Base-by-base conservation (phyloP, 148 eudicot species). In the Amaranthus cruentus region DNA sequence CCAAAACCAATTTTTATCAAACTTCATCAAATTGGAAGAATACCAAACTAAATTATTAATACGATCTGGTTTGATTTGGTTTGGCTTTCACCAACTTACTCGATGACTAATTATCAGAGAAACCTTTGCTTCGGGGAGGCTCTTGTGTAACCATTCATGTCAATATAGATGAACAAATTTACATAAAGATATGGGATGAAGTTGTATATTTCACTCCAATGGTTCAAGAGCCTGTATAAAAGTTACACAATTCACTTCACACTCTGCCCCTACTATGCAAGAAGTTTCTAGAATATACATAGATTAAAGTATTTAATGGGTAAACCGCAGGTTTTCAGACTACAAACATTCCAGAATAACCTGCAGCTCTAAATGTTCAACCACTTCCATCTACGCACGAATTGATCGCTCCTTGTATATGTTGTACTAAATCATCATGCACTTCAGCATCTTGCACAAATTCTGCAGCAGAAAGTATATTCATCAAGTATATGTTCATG, bases 211-310 rank as follows among this genome's bases (percentile, higher is more conserved):
- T 47, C 28, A 65, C 10, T 53, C 47, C 9, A 52, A 42, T 53
- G 11, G 28, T 69, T 69, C 47, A 13, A 42, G 61, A 54, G 43
- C 54, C 53, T 44, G 54, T 57, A 53, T 52, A 47, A 73, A 52
- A 63, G 14, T 55, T 73, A 73, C 69, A 73, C 5, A 18, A 65
- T 65, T 66, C 42, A 48, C 42, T 15, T n/a, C 49, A 28, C 50
- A 66, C 38, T 49, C 55, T 66, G 69, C 55, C 54, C 49, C 15
- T 66, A 48, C 54, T 66, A 66, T 66, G 69, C 55, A 48, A 53
- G 55, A 66, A 66, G 54, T 49, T 66, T 7, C 14, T 3, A 15
- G 67, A 43, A 75, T 75, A 75, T 75, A 75, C 78, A 75, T 59
- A 55, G 78, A 7, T 58, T 68, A 75, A 58, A 50, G 58, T 64